Evolutionary conservation across 257 asterid species (phyloP).

Genomic region (Asclepias syriaca): DNA sequence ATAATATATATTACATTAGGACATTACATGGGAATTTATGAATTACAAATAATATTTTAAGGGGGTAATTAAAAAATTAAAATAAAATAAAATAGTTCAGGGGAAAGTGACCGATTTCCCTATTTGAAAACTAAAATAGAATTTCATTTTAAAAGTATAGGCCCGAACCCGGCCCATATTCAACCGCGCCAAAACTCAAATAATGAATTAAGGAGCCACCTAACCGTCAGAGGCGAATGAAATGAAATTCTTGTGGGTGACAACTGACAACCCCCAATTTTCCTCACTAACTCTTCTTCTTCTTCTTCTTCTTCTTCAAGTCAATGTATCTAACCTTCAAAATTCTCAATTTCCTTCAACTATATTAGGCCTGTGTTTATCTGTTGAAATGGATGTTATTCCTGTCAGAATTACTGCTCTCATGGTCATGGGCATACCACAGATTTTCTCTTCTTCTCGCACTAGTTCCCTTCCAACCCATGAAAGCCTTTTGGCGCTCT

Average conservation of each 20-base stretch:
- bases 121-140: background rate
- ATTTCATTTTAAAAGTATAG: background rate
- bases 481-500: conserved; percentile 2
- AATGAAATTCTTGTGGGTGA: background rate
- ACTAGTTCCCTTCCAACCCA: background rate
- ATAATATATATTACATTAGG: too few relatives aligned
- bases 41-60: too few relatives aligned
- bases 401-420: background rate
- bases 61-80: too few relatives aligned
- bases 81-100: too few relatives aligned
- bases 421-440: conserved; percentile 12
- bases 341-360: background rate
- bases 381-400: background rate
- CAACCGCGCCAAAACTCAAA: conserved; percentile 7
- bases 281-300: background rate
- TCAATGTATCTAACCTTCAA: conserved; percentile 8
- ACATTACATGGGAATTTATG: too few relatives aligned
- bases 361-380: background rate
- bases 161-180: background rate
- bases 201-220: background rate
- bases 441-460: background rate
- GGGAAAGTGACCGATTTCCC: too few relatives aligned
- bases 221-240: background rate
- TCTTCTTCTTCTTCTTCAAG: background rate
- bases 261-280: background rate